A percentile compares a stretch with the other conserved stretches of the same genome.
phyloP scores from a whole-genome alignment of 148 eudicot species.

The Euryodendron excelsum region DNA sequence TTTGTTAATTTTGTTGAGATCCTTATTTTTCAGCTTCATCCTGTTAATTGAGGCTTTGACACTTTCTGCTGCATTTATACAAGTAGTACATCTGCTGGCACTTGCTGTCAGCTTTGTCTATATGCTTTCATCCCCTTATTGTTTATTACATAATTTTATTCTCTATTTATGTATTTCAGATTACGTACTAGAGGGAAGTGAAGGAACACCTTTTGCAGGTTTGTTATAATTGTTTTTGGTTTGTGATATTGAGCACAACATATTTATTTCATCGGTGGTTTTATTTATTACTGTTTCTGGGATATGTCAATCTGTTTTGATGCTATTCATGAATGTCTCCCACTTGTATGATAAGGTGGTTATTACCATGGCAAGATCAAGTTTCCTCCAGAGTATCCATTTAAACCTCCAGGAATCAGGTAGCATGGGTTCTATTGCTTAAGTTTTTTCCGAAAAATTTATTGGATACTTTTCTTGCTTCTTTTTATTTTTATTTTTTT shows the following conservation, averaged over 20 bases:
- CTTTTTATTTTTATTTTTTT: neutral
- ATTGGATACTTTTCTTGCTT: neutral
- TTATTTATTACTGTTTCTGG: neutral
- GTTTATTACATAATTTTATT: neutral
- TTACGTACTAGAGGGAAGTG: constrained; percentile 87
- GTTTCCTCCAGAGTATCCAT: constrained; percentile 89
- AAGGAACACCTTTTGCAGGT: constrained; percentile 93
- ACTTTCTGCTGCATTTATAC: neutral
- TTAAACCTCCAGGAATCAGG: constrained; percentile 91
- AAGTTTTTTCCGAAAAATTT: neutral
- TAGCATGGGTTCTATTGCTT: constrained; percentile 15
- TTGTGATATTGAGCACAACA: neutral
- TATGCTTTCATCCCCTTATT: neutral
- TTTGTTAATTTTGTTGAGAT: neutral
- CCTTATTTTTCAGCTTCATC: constrained; percentile 1
- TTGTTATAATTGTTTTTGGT: constrained; percentile 11
- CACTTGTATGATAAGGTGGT: constrained; percentile 47
- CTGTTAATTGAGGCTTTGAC: too few species aligned
- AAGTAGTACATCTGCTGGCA: constrained; percentile 3
- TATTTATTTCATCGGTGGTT: neutral
- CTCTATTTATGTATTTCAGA: constrained; percentile 30
- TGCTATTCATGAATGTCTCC: constrained; percentile 1
- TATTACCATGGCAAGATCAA: constrained; percentile 82
- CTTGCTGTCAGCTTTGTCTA: neutral
- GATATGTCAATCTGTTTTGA: neutral